Base-by-base conservation (phyloP, 2,329 filamentous ascomycete genomes). In the Fonsecaea monophora region DNA sequence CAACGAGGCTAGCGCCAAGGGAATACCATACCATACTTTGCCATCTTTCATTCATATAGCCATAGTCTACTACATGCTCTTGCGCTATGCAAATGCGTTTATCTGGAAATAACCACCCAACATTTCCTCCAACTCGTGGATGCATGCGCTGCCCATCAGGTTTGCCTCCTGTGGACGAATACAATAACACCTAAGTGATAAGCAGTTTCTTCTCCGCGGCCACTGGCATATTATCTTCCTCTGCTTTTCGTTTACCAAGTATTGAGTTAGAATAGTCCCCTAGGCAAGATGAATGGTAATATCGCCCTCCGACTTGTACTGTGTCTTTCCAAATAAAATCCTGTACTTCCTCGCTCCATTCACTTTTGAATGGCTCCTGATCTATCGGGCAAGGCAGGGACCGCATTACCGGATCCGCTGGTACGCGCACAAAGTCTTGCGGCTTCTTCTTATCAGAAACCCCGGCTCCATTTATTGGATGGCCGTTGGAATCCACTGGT, bases 251-350 rank as follows among this genome's bases (percentile, higher is more conserved):
- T 79, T 93, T 93, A 58, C 90, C 90, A 71, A 91, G 76, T 34
- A 91, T 82, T 13, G 86, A 86, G 74, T 90, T 89, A 1, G 88
- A 88, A 50, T 50, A 50, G 45, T 50, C 45, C 21, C 45, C 45
- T 50, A 50, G 45, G 45, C 95, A 99, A 62, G 89, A 96, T 10
- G 90, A 92, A 78, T 99, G 95, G 74, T 92, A 98, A 15, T 95
- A 90, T 69, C 92, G 88, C 64, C 85, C 87, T 40, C 91, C 91
- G 35, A 96, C 87, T 70, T 90, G 86, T 59, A 91, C 84, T 0
- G 94, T 92, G 78, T 99, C 94, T 78, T 92, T 90, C 92, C 95
- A 98, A 48, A 99, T 94, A 86, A 94, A 98, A 75, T 99, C 94
- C 78, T 98, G 93, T 18, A 91, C 91, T 69, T 96, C 92, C 73